phyloP scores from a whole-genome alignment of 768 basidiomycete genomes.

The Hericium erinaceus region DNA sequence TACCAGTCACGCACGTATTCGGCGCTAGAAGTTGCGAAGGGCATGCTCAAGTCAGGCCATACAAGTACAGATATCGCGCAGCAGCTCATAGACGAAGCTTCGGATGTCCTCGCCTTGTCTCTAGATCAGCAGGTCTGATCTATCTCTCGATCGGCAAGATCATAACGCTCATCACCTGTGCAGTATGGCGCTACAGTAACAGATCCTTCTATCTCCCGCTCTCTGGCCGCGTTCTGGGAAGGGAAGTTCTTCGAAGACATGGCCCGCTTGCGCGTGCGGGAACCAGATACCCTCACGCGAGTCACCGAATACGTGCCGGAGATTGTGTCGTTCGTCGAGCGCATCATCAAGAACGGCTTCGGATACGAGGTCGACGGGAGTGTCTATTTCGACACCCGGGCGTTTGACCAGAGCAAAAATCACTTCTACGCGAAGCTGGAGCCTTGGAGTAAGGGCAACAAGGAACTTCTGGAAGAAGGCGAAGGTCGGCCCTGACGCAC shows the following conservation, averaged over 20 bases:
- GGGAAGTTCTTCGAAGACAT: slow-evolving; percentile 86
- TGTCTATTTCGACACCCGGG: slow-evolving; percentile 84
- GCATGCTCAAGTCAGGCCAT: slow-evolving; percentile 32
- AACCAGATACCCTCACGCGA: slow-evolving; percentile 85
- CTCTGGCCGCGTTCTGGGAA: slow-evolving; percentile 85
- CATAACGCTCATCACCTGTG: slow-evolving; percentile 5
- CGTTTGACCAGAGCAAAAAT: slow-evolving; percentile 65
- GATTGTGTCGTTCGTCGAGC: slow-evolving; percentile 81
- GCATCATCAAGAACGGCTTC: slow-evolving; percentile 80
- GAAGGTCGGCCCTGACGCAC: slow-evolving; percentile 52
- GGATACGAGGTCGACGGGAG: slow-evolving; percentile 70
- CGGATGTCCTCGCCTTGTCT: slow-evolving; percentile 64
- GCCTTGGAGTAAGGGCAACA: slow-evolving; percentile 93
- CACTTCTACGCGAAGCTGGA: slow-evolving; percentile 93
- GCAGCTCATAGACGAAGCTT: slow-evolving; percentile 59
- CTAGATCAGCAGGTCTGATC: slow-evolving; percentile 62
- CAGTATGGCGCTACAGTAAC: slow-evolving; percentile 75
- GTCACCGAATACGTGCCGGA: slow-evolving; percentile 97
- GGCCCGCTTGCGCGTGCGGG: slow-evolving; percentile 75
- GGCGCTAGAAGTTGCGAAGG: slow-evolving; percentile 45
- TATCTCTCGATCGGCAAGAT: slow-evolving; percentile 4
- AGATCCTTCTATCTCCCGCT: slow-evolving; percentile 78
- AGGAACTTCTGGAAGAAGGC: slow-evolving; percentile 80
- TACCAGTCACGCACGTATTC: slow-evolving; percentile 37
- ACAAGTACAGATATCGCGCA: slow-evolving; percentile 36